Conservation (phyloP, 169 alveolate genomes). For the Plasmodium fragile region DNA sequence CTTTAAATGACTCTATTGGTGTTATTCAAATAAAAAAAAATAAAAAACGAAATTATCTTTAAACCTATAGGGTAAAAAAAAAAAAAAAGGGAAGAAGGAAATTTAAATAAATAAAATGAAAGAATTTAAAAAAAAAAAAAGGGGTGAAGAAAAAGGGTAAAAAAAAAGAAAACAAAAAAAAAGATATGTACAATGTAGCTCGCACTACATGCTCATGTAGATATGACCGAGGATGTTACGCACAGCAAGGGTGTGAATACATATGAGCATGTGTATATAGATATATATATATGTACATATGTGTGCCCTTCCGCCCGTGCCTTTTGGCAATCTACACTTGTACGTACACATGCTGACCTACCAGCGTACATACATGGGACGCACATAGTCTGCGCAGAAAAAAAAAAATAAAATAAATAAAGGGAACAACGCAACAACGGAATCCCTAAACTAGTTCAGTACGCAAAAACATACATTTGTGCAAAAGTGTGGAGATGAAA, state of each 20-base stretch:
- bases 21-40: conserved; percentile 35
- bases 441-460: not conserved
- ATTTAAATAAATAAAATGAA: not conserved
- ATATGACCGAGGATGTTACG: not conserved
- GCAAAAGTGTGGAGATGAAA: not conserved
- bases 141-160: not conserved
- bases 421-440: not conserved
- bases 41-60: conserved; percentile 31
- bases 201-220: not conserved
- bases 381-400: not conserved
- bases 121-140: not conserved
- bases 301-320: not conserved
- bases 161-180: not conserved
- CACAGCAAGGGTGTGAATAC: not conserved
- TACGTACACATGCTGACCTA: not conserved
- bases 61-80: conserved; percentile 34
- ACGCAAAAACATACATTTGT: not conserved
- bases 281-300: not conserved
- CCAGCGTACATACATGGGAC: not conserved
- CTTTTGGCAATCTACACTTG: not conserved
- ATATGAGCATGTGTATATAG: not conserved
- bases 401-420: no score
- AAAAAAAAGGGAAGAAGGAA: not conserved
- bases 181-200: not conserved
- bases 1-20: not conserved